A percentile compares a stretch with the other conserved stretches of the same genome.
Evolutionary conservation across 176 grass and related monocot species (phyloP).

Genomic region (Oryza rufipogon): DNA sequence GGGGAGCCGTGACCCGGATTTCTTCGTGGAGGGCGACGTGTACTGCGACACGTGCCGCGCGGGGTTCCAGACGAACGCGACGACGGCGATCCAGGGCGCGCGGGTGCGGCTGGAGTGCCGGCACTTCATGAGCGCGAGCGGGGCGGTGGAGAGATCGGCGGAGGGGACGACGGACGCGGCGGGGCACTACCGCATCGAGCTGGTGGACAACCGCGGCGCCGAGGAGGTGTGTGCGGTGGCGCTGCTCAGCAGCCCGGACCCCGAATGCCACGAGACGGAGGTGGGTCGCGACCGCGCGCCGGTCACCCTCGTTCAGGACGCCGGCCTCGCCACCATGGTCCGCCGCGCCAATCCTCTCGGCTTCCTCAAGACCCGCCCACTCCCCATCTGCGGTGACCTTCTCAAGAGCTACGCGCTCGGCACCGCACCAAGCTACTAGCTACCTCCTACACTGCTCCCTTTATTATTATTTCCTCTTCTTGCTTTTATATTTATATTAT

Average conservation of each 20-base stretch:
- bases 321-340: slow-evolving; percentile 40
- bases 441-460: too few species aligned
- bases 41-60: slow-evolving; percentile 60
- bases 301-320: slow-evolving; percentile 20
- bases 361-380: slow-evolving; percentile 39
- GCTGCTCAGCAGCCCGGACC: slow-evolving; percentile 48
- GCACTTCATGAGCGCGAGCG: slow-evolving; percentile 49
- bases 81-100: slow-evolving; percentile 41
- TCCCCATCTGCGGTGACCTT: slow-evolving; percentile 41
- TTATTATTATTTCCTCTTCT: too few species aligned
- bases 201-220: slow-evolving; percentile 52
- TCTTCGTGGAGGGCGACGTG: slow-evolving; percentile 52
- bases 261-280: slow-evolving; percentile 42
- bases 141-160: slow-evolving; percentile 40
- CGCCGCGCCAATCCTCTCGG: slow-evolving; percentile 52
- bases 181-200: slow-evolving; percentile 41
- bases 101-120: slow-evolving; percentile 51
- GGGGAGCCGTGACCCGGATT: slow-evolving; percentile 8
- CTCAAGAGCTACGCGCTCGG: slow-evolving; percentile 15
- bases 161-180: slow-evolving; percentile 35
- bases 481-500: too few species aligned
- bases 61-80: slow-evolving; percentile 47
- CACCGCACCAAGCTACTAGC: slow-evolving; percentile 10
- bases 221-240: slow-evolving; percentile 55
- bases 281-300: slow-evolving; percentile 41